Percentiles rank a stretch among this genome's conserved stretches.
Conservation (phyloP, 345 rosid genomes). For the Melaleuca quinquenervia region DNA sequence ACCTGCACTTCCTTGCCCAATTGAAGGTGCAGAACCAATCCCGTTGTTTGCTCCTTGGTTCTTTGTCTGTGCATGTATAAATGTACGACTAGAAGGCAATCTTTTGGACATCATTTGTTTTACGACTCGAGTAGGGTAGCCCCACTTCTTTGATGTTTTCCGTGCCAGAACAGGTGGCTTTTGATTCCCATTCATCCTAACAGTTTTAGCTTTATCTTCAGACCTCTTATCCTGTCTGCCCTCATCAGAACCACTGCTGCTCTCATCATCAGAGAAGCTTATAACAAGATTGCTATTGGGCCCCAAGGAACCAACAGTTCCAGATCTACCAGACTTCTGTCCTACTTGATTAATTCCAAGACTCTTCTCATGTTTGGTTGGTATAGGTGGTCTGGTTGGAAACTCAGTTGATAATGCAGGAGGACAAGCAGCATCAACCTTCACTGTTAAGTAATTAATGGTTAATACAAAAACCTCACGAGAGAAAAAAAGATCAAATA, state of each 20-base stretch:
- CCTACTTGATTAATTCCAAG: slow-evolving; percentile 30
- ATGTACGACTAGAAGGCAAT: slow-evolving; percentile 28
- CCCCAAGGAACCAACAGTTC: slow-evolving; percentile 25
- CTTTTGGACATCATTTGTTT: slow-evolving; percentile 30
- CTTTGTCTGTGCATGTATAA: slow-evolving; percentile 19
- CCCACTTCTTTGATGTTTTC: slow-evolving; percentile 18
- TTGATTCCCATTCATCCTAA: slow-evolving; percentile 12
- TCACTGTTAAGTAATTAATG: neutral
- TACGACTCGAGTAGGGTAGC: slow-evolving; percentile 14
- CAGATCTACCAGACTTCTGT: slow-evolving; percentile 21
- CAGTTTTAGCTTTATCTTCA: slow-evolving; percentile 18
- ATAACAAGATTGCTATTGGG: slow-evolving; percentile 60
- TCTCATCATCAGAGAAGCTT: slow-evolving; percentile 80
- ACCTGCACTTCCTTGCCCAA: slow-evolving; percentile 27
- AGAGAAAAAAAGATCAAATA: neutral
- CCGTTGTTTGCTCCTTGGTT: slow-evolving; percentile 23
- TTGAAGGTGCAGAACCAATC: slow-evolving; percentile 9
- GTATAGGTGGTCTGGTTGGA: neutral
- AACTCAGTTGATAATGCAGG: neutral
- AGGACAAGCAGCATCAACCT: neutral
- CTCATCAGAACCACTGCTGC: slow-evolving; percentile 68
- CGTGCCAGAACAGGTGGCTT: slow-evolving; percentile 15
- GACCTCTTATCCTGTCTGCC: slow-evolving; percentile 6
- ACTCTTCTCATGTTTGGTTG: slow-evolving; percentile 8
- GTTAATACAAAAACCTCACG: neutral